Percentiles rank a stretch among this genome's conserved stretches.
phyloP scores from a whole-genome alignment of 1,139 yeast species.

The Meyerozyma sp. region DNA sequence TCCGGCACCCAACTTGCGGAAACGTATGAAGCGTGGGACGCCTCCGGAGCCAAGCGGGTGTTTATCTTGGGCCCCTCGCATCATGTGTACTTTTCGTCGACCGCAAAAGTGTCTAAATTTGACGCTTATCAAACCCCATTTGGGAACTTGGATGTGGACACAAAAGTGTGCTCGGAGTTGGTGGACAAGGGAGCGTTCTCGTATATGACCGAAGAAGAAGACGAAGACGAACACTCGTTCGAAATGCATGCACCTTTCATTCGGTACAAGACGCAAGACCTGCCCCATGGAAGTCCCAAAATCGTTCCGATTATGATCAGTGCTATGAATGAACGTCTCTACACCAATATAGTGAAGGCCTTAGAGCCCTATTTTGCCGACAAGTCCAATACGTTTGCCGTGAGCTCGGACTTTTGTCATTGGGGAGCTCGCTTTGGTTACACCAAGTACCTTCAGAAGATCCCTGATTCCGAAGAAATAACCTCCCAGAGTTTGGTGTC shows the following conservation, averaged over 20 bases:
- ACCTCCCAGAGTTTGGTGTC: constrained; percentile 6
- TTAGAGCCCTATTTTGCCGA: constrained; percentile 54
- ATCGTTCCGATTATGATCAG: constrained; percentile 83
- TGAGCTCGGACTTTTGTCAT: constrained; percentile 93
- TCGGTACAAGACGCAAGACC: constrained; percentile 37
- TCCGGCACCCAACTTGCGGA: constrained; percentile 78
- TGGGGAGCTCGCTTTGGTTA: constrained; percentile 87
- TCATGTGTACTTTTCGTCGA: constrained; percentile 69
- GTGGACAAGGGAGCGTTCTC: constrained; percentile 27
- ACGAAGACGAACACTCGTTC: constrained; percentile 85
- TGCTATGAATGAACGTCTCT: constrained; percentile 44
- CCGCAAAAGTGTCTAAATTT: constrained; percentile 53
- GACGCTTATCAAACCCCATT: constrained; percentile 71
- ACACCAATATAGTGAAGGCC: constrained; percentile 39
- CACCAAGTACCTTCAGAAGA: constrained; percentile 47
- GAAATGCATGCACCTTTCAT: constrained; percentile 92
- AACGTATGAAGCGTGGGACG: constrained; percentile 70
- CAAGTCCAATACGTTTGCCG: constrained; percentile 60
- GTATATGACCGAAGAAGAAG: constrained; percentile 55
- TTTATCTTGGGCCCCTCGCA: constrained; percentile 93
- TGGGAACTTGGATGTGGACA: constrained; percentile 69
- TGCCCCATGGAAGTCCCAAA: constrained; percentile 38
- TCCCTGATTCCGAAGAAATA: constrained; percentile 10
- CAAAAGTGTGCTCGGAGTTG: constrained; percentile 32
- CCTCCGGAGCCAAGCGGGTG: constrained; percentile 51